These are phyloP conservation scores for Papiliotrema nemorosa DNA, from an alignment of 1,284 basidiomycete species.

Conservation along the genomic window DNA sequence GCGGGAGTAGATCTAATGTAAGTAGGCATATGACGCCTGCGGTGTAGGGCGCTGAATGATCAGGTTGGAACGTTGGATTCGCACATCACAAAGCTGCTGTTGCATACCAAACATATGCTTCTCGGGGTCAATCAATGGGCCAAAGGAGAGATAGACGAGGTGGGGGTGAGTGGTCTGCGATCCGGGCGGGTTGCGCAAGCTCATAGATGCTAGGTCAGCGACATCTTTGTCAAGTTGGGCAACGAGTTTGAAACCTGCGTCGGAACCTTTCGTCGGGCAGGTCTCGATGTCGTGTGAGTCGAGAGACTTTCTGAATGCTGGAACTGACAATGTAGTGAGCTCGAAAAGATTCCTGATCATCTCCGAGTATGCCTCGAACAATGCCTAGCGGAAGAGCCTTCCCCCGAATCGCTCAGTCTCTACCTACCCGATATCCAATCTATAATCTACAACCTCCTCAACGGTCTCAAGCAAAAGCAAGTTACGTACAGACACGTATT, in stretches of 20 bases:
- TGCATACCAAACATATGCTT: slow-evolving; percentile 90
- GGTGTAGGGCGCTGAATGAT: no score
- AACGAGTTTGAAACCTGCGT: slow-evolving; percentile 97
- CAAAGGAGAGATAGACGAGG: slow-evolving; percentile 68
- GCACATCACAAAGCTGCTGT: slow-evolving; percentile 86
- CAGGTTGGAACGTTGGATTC: slow-evolving; percentile 58
- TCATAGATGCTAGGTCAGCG: slow-evolving; percentile 65
- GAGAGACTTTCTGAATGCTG: neutral
- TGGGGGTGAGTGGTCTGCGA: slow-evolving; percentile 37
- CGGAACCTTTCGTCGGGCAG: slow-evolving; percentile 76
- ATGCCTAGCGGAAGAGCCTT: slow-evolving; percentile 86
- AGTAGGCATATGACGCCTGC: no score
- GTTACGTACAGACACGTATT: slow-evolving; percentile 58
- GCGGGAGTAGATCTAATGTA: no score
- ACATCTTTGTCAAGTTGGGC: slow-evolving; percentile 92
- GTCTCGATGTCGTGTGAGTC: slow-evolving; percentile 86
- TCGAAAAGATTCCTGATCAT: slow-evolving; percentile 82
- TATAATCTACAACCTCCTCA: slow-evolving; percentile 88
- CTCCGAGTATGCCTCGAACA: slow-evolving; percentile 83
- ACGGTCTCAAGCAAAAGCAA: slow-evolving; percentile 89
- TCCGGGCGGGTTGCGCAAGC: neutral
- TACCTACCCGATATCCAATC: slow-evolving; percentile 87
- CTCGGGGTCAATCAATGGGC: slow-evolving; percentile 91
- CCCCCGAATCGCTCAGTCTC: slow-evolving; percentile 74
- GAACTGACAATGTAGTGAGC: slow-evolving; percentile 61